Evolutionary conservation across 2,329 filamentous ascomycete genomes (phyloP).

Genomic region (Beauveria sp.): DNA sequence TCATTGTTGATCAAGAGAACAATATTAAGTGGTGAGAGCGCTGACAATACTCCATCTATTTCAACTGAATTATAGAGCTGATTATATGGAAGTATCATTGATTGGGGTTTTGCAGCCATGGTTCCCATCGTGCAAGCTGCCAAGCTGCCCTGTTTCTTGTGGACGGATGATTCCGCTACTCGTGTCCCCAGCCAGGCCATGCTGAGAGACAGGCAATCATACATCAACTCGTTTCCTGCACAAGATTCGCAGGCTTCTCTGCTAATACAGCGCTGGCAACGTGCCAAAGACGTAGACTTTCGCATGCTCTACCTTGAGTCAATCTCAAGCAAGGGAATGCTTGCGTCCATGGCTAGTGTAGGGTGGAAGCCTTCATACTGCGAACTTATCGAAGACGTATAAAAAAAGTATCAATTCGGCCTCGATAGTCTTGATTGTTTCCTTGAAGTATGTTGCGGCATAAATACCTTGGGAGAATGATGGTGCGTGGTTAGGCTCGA

Average conservation of each 20-base stretch:
- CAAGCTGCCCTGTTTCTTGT: conserved; percentile 3
- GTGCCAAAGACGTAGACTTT: conserved; percentile 1
- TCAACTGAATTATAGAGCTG: background rate
- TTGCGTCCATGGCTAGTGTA: conserved; percentile 8
- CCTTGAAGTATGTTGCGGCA: too few species aligned
- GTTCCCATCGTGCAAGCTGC: conserved; percentile 4
- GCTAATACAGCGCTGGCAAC: conserved; percentile 4
- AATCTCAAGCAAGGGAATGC: conserved; percentile 3
- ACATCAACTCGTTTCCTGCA: background rate
- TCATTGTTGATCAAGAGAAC: background rate
- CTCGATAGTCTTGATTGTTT: too few species aligned
- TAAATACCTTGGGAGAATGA: too few species aligned
- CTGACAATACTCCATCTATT: background rate
- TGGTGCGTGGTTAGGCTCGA: too few species aligned
- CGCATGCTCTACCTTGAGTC: conserved; percentile 4
- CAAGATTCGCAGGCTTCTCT: background rate
- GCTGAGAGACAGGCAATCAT: conserved; percentile 2
- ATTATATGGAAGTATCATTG: background rate
- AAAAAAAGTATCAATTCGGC: too few species aligned
- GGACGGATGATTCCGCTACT: conserved; percentile 1
- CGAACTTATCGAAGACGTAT: conserved; percentile 5
- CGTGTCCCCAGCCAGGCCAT: background rate
- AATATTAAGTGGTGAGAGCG: background rate
- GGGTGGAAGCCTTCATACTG: conserved; percentile 3
- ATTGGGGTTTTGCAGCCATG: conserved; percentile 2